These are phyloP conservation scores for Penicillium odoratum DNA, from an alignment of 495 filamentous ascomycete genomes.

Conservation along the genomic window DNA sequence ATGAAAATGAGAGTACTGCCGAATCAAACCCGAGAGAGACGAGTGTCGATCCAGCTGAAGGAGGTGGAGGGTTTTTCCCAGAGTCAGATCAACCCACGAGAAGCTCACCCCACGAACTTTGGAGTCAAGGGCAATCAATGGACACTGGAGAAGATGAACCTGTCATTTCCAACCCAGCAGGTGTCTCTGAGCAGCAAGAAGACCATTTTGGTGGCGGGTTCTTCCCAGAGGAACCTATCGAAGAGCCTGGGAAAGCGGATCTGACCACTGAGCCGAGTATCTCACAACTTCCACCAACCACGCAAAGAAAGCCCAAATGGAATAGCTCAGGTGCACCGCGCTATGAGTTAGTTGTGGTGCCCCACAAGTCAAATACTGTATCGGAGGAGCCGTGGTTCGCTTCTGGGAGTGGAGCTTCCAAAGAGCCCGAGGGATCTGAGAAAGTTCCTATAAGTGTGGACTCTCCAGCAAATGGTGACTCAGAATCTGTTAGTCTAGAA, in stretches of 20 bases:
- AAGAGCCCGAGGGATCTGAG: constrained; percentile 17
- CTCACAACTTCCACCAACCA: background rate
- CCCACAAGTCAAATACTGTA: constrained; percentile 9
- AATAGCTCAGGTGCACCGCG: constrained; percentile 12
- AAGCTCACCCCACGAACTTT: constrained; percentile 10
- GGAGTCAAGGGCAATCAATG: background rate
- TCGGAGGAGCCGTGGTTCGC: background rate
- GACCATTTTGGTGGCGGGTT: constrained; percentile 24
- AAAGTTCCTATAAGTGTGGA: constrained; percentile 26
- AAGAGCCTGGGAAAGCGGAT: constrained; percentile 4
- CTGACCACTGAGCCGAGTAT: background rate
- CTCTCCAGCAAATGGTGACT: constrained; percentile 25
- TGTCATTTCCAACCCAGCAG: background rate
- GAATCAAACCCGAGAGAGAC: constrained; percentile 19
- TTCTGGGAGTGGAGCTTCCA: background rate
- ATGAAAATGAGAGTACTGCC: constrained; percentile 47
- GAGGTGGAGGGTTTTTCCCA: constrained; percentile 44
- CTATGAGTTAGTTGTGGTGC: constrained; percentile 39
- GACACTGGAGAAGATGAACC: background rate
- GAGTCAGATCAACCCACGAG: constrained; percentile 41
- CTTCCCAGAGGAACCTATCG: constrained; percentile 25
- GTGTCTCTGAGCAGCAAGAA: background rate
- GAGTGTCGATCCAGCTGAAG: constrained; percentile 28
- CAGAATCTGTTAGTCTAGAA: constrained; percentile 31
- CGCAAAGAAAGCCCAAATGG: background rate